These are phyloP conservation scores for Myxozyma lipomycoides DNA, from an alignment of 805 yeast species.

Conservation along the genomic window DNA sequence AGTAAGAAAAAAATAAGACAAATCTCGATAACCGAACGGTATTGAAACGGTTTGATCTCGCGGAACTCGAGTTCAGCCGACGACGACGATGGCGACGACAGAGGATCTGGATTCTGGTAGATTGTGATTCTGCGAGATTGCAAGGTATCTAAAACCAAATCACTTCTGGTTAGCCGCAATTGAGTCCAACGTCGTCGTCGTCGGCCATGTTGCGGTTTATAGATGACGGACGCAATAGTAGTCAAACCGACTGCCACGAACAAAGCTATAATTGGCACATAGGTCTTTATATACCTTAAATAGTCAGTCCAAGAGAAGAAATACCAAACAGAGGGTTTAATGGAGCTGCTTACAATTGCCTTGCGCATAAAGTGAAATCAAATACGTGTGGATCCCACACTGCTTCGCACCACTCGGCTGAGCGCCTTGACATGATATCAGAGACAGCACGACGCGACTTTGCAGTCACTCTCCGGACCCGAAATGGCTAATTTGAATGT, in stretches of 20 bases:
- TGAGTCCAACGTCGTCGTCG: background rate
- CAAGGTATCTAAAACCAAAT: background rate
- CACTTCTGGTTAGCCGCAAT: background rate
- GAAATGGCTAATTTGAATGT: too few species aligned
- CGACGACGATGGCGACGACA: background rate
- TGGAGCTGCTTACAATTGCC: background rate
- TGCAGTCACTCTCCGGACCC: too few species aligned
- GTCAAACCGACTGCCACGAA: background rate
- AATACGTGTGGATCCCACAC: background rate
- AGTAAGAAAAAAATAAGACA: background rate
- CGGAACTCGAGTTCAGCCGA: background rate
- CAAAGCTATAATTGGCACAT: background rate
- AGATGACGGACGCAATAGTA: background rate
- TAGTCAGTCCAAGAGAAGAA: background rate
- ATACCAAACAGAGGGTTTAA: background rate
- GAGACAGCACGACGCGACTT: too few species aligned
- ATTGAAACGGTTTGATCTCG: background rate
- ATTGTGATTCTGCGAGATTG: background rate
- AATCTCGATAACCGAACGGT: background rate
- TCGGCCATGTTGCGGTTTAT: background rate
- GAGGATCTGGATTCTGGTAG: background rate
- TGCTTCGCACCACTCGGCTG: background rate
- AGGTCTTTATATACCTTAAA: background rate
- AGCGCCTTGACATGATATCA: background rate
- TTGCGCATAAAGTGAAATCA: background rate